Base-by-base conservation (phyloP, 768 basidiomycete genomes). In the Phaffia tasmanica region DNA sequence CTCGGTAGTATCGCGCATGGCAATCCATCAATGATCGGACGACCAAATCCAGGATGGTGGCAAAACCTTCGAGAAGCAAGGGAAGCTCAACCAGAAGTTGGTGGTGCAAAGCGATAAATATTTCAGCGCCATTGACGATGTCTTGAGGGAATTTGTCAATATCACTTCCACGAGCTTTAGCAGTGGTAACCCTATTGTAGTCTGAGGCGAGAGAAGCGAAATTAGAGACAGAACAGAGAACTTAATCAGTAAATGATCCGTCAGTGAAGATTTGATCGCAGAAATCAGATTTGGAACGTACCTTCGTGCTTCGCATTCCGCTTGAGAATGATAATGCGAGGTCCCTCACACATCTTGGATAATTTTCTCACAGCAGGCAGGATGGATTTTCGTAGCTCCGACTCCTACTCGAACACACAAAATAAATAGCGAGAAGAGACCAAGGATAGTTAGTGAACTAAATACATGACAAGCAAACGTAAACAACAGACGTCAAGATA, bases 61-160 rank as follows among this genome's bases (percentile, higher is more conserved):
- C 67, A 57, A 73, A 73, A 0, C 77, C 77, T 46, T 74, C 73
- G 25, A 76, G 46, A 54, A 76, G 75, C 0, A 69, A 58, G 6
- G 77, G 77, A 0, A 77, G 69, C 59, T 77, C 77, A 46, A 75
- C 76, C 3, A 75, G 65, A 21, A 77, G 70, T 63, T 77, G 77
- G 14, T 72, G 72, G 65, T 77, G 77, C 0, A 77, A 68, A 21
- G 76, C 73, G 60, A 72, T 72, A 57, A 74, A 76, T 32, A 76
- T 75, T 14, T 72, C 58, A 3, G 76, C 77, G 30, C 71, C 72
- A 50, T 71, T 70, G n/a, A 73, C 53, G 25, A 73, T 27, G 14
- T 61, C 67, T 42, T 56, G 50, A n/a, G 66, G 51, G 6, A 67
- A 50, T 30, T 65, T 69, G 30, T 77, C 77, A 47, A 74, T 59